Evolutionary conservation across 345 rosid genomes (phyloP).

Genomic region (Rubroshorea leprosula): DNA sequence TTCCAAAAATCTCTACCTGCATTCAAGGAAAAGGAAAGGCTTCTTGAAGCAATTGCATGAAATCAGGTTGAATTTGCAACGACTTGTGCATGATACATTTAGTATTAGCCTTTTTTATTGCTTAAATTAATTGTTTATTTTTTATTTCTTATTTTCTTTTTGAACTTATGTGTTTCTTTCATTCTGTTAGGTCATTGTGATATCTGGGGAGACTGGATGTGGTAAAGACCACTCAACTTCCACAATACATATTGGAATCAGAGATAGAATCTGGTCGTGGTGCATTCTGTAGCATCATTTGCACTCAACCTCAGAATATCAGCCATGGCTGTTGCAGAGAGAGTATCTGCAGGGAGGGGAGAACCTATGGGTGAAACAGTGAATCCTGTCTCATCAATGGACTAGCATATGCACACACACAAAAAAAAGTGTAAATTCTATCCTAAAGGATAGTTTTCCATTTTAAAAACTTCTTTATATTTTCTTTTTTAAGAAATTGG

Average conservation of each 20-base stretch:
- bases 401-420: conserved; percentile 4
- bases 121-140: background rate
- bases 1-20: conserved; percentile 82
- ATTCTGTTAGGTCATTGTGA: conserved; percentile 63
- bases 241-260: conserved; percentile 89
- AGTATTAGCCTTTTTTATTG: too few species aligned
- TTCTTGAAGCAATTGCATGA: conserved; percentile 90
- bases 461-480: conserved; percentile 20
- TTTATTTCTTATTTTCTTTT: too few species aligned
- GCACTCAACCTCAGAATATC: conserved; percentile 97
- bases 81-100: conserved; percentile 6
- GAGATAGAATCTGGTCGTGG: conserved; percentile 99
- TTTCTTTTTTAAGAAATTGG: too few species aligned
- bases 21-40: conserved; percentile 81
- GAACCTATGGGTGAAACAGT: conserved; percentile 97
- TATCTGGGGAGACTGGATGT: conserved; percentile 99
- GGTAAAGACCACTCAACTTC: conserved; percentile 99
- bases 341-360: conserved; percentile 93
- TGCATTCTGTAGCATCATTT: conserved; percentile 89
- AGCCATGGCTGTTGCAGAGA: conserved; percentile 94
- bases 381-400: conserved; percentile 25
- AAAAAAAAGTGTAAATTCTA: too few species aligned
- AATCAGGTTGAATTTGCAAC: conserved; percentile 65
- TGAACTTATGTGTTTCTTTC: background rate
- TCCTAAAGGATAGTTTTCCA: too few species aligned